A percentile compares a stretch with the other conserved stretches of the same genome.
These are phyloP conservation scores for Polygonum aviculare DNA, from an alignment of 148 eudicot genomes.

Conservation along the genomic window DNA sequence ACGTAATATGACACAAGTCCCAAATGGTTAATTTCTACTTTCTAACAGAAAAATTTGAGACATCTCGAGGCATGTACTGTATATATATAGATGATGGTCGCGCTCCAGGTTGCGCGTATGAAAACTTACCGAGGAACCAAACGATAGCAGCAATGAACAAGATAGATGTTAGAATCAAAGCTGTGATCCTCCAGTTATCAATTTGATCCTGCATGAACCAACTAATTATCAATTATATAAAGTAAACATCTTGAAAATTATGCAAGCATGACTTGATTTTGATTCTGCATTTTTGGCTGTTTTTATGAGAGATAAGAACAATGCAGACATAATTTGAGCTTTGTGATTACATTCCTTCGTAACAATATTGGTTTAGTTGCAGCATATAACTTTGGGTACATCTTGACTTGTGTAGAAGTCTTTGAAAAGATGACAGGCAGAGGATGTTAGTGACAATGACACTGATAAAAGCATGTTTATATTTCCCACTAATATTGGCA, in stretches of 20 bases:
- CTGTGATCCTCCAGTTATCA: constrained; percentile 68
- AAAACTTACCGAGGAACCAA: constrained; percentile 60
- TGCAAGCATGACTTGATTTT: not conserved
- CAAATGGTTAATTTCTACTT: not conserved
- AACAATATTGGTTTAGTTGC: not conserved
- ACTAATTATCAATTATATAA: not conserved
- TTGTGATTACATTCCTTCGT: not conserved
- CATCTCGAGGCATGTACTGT: not conserved
- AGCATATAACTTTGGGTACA: not conserved
- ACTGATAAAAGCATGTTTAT: not conserved
- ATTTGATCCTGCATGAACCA: constrained; percentile 50
- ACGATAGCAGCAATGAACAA: constrained; percentile 67
- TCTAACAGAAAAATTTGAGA: not conserved
- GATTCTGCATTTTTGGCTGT: not conserved
- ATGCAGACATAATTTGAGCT: not conserved
- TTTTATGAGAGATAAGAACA: not conserved
- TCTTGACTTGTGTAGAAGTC: no score
- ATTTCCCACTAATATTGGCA: not conserved
- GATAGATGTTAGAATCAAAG: constrained; percentile 54
- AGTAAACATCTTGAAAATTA: not conserved
- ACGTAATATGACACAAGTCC: not conserved
- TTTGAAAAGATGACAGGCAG: no score
- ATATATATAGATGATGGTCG: not conserved
- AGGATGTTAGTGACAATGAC: not conserved
- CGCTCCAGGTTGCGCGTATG: not conserved